Evolutionary conservation across 106 monocot genomes (phyloP), one percentile per base, ranked within the genome.

Genomic region (Xerophyta viscosa): DNA sequence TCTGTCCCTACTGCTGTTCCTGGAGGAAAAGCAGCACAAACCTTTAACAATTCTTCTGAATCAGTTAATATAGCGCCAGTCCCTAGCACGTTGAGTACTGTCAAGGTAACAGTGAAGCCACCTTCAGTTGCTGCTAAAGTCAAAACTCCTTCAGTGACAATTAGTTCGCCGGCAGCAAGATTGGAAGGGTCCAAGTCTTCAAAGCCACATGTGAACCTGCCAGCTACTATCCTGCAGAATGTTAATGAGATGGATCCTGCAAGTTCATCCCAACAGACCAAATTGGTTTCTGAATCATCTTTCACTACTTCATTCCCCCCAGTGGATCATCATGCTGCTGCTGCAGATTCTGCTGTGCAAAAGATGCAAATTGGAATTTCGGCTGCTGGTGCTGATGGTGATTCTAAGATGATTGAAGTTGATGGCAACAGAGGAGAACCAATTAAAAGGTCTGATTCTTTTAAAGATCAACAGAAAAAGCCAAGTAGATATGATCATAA

Each of bases 401-500:
- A 55, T 65, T 30, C 33, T 57, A 41, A 25, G 29, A 21, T 67
- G 52, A 31, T 33, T 53, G 67, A 36, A 52, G 57, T 26, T 46
- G 80, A 76, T 43, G 69, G 25, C 8, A 69, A 52, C 37, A 63
- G 49, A 41, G 72, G 36, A 21, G 76, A 74, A 27, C n/a, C 64
- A 37, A n/a, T 65, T 48, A 55, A 27, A 73, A 73, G 23, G 50
- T 61, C 58, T 6, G 70, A 77, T 20, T 73, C 80, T 48, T 61
- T 66, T 3, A 70, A 73, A 46, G 77, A 77, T 45, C 25, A 58
- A 17, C 69, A 66, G 33, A 70, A 56, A 33, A 81, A 70, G 36
- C 18, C 19, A 22, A 60, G 36, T 46, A 63, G 66, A 52, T 66
- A 70, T 64, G 80, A 79, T 48, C 22, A 30, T 29, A 53, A 30